Evolutionary conservation across 2,329 filamentous ascomycete genomes (phyloP).

Genomic region (Hypoxylon sp.): DNA sequence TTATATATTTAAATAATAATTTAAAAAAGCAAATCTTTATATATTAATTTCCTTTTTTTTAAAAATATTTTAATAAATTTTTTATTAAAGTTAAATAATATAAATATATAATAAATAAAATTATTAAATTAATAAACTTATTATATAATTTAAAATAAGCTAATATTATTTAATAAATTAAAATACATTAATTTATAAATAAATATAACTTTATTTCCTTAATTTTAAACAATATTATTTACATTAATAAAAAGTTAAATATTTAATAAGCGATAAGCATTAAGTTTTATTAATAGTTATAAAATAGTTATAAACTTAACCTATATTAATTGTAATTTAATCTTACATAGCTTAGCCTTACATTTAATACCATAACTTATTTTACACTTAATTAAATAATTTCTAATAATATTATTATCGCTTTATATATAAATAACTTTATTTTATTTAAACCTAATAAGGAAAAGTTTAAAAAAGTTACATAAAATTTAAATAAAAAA

Average conservation of each 20-base stretch:
- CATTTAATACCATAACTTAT: no score
- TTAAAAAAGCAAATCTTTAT: background rate
- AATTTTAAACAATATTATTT: background rate
- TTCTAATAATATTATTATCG: no score
- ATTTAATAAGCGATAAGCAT: no score
- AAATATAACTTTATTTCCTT: background rate
- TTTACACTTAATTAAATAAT: no score
- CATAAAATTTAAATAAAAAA: background rate
- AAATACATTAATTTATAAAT: background rate
- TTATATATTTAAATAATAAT: no score
- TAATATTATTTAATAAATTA: background rate
- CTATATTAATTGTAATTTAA: no score
- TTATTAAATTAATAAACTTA: background rate
- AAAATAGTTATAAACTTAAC: no score
- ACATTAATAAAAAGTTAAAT: background rate
- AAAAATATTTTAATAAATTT: background rate
- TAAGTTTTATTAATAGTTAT: no score
- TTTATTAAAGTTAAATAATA: background rate
- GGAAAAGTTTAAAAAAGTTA: background rate
- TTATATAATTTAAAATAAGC: background rate
- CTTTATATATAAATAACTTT: constrained; percentile 1
- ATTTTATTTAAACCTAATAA: background rate
- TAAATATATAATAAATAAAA: background rate
- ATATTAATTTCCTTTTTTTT: background rate
- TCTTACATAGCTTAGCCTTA: no score